Conservation (phyloP, 148 eudicot species). For the Amaranthus cruentus region DNA sequence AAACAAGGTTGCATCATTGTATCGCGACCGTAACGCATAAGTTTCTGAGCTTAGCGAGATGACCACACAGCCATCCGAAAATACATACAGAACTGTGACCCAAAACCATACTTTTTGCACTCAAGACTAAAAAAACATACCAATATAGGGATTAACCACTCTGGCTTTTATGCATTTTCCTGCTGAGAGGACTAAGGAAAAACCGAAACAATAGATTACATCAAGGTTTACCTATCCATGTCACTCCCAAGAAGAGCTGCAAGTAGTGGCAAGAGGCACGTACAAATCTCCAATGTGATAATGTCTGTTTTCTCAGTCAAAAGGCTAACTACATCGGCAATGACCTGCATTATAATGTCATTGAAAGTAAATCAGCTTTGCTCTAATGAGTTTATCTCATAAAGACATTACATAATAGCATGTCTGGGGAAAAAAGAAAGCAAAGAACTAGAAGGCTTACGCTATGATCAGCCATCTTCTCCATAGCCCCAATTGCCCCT, state of each 20-base stretch:
- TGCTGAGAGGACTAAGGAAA: too few relatives aligned
- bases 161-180: too few relatives aligned
- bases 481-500: slow-evolving; percentile 74
- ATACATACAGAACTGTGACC: too few relatives aligned
- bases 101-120: too few relatives aligned
- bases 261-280: slow-evolving; percentile 73
- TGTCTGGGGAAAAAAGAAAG: not conserved
- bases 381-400: not conserved
- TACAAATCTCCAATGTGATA: slow-evolving; percentile 79
- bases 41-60: too few relatives aligned
- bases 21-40: too few relatives aligned
- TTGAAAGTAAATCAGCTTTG: slow-evolving; percentile 13
- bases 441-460: slow-evolving; percentile 37
- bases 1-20: too few relatives aligned
- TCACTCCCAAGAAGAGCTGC: slow-evolving; percentile 72
- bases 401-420: not conserved
- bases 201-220: too few relatives aligned
- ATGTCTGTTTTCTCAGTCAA: slow-evolving; percentile 69
- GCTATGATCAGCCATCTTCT: slow-evolving; percentile 85
- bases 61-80: too few relatives aligned
- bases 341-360: slow-evolving; percentile 48
- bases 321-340: slow-evolving; percentile 74
- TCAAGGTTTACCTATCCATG: slow-evolving; percentile 59
- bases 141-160: too few relatives aligned
- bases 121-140: too few relatives aligned